Conservation (phyloP, 2,329 filamentous ascomycete genomes). For the Scytalidium sp. region DNA sequence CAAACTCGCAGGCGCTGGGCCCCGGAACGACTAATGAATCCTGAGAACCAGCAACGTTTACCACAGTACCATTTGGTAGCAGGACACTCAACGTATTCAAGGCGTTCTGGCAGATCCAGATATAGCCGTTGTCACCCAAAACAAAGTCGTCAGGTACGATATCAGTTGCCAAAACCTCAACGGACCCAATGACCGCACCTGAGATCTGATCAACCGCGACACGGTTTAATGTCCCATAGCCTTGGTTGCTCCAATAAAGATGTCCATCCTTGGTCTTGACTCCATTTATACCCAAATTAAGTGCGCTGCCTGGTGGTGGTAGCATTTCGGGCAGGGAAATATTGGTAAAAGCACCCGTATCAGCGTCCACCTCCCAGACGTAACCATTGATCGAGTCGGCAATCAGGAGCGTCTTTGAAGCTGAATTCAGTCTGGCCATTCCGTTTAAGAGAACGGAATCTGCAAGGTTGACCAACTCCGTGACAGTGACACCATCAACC, state of each 20-base stretch:
- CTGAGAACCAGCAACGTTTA: not conserved
- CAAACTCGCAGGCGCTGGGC: not conserved
- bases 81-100: not conserved
- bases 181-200: not conserved
- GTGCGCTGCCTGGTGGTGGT: not conserved
- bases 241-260: constrained; percentile 6
- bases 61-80: not conserved
- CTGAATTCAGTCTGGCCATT: constrained; percentile 6
- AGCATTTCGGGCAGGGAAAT: not conserved
- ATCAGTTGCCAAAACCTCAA: constrained; percentile 9
- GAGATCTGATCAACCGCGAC: constrained; percentile 2
- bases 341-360: not conserved
- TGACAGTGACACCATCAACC: not conserved
- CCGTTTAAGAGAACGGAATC: constrained; percentile 20
- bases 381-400: constrained; percentile 1
- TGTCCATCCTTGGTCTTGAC: constrained; percentile 3
- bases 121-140: not conserved
- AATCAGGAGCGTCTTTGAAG: constrained; percentile 10
- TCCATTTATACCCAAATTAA: constrained; percentile 7
- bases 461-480: constrained; percentile 17
- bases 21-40: not conserved
- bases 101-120: not conserved
- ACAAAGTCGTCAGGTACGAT: constrained; percentile 13
- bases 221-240: constrained; percentile 3
- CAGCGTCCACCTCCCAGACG: not conserved